phyloP scores from a whole-genome alignment of 768 basidiomycete species.

The Lyophyllum decastes region DNA sequence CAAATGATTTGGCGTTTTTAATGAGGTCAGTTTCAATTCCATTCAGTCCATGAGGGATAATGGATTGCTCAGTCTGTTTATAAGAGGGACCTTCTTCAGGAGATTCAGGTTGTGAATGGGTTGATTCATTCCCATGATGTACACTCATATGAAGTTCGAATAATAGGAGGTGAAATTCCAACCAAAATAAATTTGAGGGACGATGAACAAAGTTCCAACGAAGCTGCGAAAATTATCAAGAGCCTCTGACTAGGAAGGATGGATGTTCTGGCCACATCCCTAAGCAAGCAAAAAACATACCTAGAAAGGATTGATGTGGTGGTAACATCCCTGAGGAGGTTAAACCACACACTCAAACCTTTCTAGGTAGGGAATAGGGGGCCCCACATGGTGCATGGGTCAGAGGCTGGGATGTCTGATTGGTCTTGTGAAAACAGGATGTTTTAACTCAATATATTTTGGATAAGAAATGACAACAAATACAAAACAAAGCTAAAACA shows the following conservation, averaged over 20 bases:
- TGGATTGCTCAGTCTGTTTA: not conserved
- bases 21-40: not conserved
- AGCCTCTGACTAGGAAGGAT: not conserved
- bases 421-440: not conserved
- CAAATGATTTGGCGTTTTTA: not conserved
- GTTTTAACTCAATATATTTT: no score
- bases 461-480: no score
- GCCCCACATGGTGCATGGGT: not conserved
- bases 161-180: not conserved
- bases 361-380: no score
- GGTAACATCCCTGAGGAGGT: no score
- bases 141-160: not conserved
- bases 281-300: no score
- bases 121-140: not conserved
- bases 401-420: constrained; percentile 13
- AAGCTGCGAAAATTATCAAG: constrained; percentile 7
- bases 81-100: not conserved
- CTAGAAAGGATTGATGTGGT: no score
- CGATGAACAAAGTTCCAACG: not conserved
- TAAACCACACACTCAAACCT: no score
- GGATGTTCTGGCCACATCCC: no score
- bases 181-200: not conserved
- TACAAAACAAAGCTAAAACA: no score
- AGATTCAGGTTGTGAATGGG: not conserved
- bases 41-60: no score